Evolutionary conservation across 2,329 filamentous ascomycete genomes (phyloP).

Genomic region (Fusarium palustre): DNA sequence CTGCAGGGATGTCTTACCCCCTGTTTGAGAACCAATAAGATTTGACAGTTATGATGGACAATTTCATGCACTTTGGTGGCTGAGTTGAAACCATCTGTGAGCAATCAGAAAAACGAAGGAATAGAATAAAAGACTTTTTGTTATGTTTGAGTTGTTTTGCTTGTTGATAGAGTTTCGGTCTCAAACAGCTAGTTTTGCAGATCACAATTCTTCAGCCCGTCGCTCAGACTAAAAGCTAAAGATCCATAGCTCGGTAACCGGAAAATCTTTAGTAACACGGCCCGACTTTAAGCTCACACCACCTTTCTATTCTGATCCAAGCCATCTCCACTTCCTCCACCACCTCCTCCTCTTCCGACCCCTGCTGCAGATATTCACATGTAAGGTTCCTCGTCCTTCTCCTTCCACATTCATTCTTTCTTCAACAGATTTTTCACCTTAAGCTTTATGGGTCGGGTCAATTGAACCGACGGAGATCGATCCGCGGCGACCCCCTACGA

Average conservation of each 20-base stretch:
- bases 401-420: neutral
- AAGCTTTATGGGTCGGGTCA: neutral
- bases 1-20: neutral
- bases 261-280: neutral
- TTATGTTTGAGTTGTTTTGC: neutral
- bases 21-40: neutral
- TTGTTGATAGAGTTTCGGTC: neutral
- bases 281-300: neutral
- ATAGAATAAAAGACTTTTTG: neutral
- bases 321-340: too few relatives aligned
- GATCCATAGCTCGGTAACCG: neutral
- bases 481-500: neutral
- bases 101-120: neutral
- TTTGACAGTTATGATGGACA: neutral
- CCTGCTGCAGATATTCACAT: constrained; percentile 3
- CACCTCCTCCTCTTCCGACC: neutral
- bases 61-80: neutral
- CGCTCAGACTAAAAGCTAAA: neutral
- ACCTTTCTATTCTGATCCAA: neutral
- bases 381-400: neutral
- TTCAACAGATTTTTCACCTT: neutral
- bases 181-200: neutral
- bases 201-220: neutral
- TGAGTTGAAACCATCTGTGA: constrained; percentile 2
- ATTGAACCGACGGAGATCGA: constrained; percentile 4